Evolutionary conservation across 2,329 filamentous ascomycete genomes (phyloP).

Genomic region (Calonectria pseudoturangicola): DNA sequence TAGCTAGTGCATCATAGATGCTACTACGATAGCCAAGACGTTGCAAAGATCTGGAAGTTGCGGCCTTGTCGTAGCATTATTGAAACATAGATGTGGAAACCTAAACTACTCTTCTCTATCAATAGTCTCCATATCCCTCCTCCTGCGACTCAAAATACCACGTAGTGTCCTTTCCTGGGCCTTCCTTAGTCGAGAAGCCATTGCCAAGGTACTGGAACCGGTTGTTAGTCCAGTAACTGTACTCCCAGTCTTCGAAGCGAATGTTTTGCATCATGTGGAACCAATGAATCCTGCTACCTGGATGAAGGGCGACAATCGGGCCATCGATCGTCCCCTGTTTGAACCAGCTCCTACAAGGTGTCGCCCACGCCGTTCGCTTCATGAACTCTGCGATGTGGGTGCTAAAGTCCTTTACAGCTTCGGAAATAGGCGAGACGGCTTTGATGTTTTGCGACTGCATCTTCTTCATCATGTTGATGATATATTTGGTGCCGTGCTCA

Average conservation of each 20-base stretch:
- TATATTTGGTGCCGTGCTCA: conserved; percentile 26
- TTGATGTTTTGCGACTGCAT: conserved; percentile 30
- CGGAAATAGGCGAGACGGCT: not conserved
- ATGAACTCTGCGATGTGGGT: conserved; percentile 16
- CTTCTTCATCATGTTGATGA: conserved; percentile 32
- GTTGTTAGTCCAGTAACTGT: conserved; percentile 8
- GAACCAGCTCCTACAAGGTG: conserved; percentile 30
- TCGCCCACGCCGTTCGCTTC: conserved; percentile 23
- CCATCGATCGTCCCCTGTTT: conserved; percentile 30
- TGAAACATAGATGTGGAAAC: too few relatives aligned
- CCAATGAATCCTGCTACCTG: conserved; percentile 29
- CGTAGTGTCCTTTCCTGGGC: conserved; percentile 4
- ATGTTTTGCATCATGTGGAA: conserved; percentile 30
- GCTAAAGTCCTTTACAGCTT: conserved; percentile 2
- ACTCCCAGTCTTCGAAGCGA: conserved; percentile 25
- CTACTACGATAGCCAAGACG: too few relatives aligned
- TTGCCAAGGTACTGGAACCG: conserved; percentile 29
- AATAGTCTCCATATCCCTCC: conserved; percentile 21
- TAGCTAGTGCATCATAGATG: too few relatives aligned
- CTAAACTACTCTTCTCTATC: not conserved
- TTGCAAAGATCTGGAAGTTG: too few relatives aligned
- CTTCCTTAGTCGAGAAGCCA: conserved; percentile 23
- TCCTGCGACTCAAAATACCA: conserved; percentile 32
- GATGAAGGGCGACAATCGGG: conserved; percentile 20
- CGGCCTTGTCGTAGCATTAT: too few relatives aligned